These are phyloP conservation scores for Colletotrichum lupini DNA, from an alignment of 2,329 filamentous ascomycete species.

Conservation along the genomic window DNA sequence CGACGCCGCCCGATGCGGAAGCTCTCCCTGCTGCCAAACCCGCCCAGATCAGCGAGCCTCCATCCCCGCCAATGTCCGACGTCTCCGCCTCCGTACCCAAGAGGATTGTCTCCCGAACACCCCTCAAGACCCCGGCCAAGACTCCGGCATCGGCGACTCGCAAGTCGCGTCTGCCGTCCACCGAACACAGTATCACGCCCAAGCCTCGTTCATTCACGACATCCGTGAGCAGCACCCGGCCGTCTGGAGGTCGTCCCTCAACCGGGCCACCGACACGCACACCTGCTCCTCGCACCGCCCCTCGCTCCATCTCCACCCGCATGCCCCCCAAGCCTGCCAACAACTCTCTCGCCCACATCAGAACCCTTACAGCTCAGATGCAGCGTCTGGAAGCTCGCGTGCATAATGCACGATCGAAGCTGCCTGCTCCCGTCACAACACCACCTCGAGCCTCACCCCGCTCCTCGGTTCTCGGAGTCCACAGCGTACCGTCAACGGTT, in stretches of 20 bases:
- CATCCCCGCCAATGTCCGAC: slow-evolving; percentile 94
- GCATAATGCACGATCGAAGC: slow-evolving; percentile 88
- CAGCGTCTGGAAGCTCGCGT: slow-evolving; percentile 94
- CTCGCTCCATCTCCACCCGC: slow-evolving; percentile 59
- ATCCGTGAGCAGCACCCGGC: slow-evolving; percentile 48
- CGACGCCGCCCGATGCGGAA: slow-evolving; percentile 78
- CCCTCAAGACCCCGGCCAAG: slow-evolving; percentile 50
- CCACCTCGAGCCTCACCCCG: slow-evolving; percentile 86
- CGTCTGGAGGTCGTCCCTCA: slow-evolving; percentile 50
- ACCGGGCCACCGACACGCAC: slow-evolving; percentile 56
- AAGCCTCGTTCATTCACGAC: slow-evolving; percentile 56
- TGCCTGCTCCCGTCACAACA: slow-evolving; percentile 82
- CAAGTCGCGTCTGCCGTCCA: slow-evolving; percentile 48
- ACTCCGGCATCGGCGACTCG: slow-evolving; percentile 65
- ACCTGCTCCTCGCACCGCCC: slow-evolving; percentile 66
- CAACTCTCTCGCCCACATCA: slow-evolving; percentile 89
- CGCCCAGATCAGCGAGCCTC: slow-evolving; percentile 82
- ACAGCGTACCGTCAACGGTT: slow-evolving; percentile 64
- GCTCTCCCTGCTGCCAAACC: slow-evolving; percentile 52
- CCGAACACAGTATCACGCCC: slow-evolving; percentile 56
- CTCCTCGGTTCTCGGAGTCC: slow-evolving; percentile 51
- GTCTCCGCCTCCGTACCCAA: slow-evolving; percentile 63
- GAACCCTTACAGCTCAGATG: slow-evolving; percentile 95
- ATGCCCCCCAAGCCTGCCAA: slow-evolving; percentile 67
- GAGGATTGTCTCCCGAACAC: slow-evolving; percentile 43